Evolutionary conservation across 1,139 yeast species (phyloP).

Genomic region (Scheffersomyces illinoinensis): DNA sequence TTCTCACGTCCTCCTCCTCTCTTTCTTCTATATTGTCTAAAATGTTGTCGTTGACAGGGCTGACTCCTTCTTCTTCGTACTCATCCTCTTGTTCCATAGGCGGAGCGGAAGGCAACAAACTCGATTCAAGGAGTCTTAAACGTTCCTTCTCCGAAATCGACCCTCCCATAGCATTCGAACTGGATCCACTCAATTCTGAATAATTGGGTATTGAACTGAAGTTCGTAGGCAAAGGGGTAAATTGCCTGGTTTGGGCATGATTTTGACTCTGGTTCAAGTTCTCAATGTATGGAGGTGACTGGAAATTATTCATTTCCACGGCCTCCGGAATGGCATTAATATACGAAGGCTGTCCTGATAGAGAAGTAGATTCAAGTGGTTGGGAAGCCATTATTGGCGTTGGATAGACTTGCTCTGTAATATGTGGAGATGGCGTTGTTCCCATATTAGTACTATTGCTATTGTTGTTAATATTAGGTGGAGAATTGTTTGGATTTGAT

Average conservation of each 20-base stretch:
- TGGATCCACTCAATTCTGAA: slow-evolving; percentile 15
- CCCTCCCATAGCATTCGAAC: not conserved
- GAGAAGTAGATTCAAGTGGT: not conserved
- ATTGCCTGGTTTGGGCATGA: not conserved
- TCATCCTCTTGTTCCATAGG: slow-evolving; percentile 27
- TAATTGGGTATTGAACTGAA: slow-evolving; percentile 25
- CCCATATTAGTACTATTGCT: not conserved
- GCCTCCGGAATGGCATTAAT: slow-evolving; percentile 14
- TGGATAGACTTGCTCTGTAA: not conserved
- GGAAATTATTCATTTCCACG: slow-evolving; percentile 9
- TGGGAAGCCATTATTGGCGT: not conserved
- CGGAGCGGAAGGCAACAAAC: slow-evolving; percentile 66
- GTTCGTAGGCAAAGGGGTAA: slow-evolving; percentile 4
- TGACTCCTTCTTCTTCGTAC: slow-evolving; percentile 7
- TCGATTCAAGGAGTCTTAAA: slow-evolving; percentile 52
- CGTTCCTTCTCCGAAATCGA: slow-evolving; percentile 53
- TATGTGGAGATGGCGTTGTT: not conserved
- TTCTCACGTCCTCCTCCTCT: not conserved
- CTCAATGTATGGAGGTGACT: slow-evolving; percentile 16
- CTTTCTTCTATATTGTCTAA: slow-evolving; percentile 3
- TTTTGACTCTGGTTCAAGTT: not conserved
- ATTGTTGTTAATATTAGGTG: not conserved
- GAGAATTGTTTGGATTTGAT: slow-evolving; percentile 1
- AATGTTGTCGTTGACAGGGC: slow-evolving; percentile 13
- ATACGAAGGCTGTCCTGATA: not conserved